Evolutionary conservation across 2,329 filamentous ascomycete species (phyloP).

Genomic region (Helotiales sp.): DNA sequence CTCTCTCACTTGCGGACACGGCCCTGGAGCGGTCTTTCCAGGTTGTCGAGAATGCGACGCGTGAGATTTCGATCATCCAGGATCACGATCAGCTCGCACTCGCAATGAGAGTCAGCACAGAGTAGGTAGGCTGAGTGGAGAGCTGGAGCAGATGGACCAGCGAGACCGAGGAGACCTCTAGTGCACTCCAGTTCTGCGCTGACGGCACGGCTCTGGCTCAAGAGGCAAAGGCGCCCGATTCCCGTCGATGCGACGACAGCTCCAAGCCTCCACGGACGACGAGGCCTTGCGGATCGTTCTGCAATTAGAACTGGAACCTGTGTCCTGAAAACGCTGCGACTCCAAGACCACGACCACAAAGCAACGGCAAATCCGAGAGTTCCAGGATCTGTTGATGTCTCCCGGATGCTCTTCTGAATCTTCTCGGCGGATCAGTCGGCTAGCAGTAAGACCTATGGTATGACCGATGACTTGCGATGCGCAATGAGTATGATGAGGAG

Average conservation of each 20-base stretch:
- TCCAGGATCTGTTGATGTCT: neutral
- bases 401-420: neutral
- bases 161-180: neutral
- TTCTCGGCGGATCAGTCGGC: slow-evolving; percentile 11
- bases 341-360: neutral
- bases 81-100: slow-evolving; percentile 1
- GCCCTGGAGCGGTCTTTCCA: neutral
- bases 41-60: neutral
- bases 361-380: neutral
- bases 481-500: slow-evolving; percentile 12
- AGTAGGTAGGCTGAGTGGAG: slow-evolving; percentile 5
- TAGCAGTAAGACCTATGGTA: slow-evolving; percentile 11
- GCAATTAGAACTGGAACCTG: neutral
- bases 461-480: slow-evolving; percentile 4
- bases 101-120: neutral
- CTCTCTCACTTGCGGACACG: neutral
- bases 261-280: neutral
- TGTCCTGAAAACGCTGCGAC: neutral
- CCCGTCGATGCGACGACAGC: slow-evolving; percentile 1
- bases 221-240: neutral
- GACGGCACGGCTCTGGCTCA: slow-evolving; percentile 5
- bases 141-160: neutral
- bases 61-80: neutral
- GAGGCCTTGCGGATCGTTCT: too few species aligned
- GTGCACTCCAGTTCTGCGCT: neutral